Evolutionary conservation across 73 alveolate species (phyloP), one percentile per base, ranked within the genome.

Genomic region (Symbiodinium natans): DNA sequence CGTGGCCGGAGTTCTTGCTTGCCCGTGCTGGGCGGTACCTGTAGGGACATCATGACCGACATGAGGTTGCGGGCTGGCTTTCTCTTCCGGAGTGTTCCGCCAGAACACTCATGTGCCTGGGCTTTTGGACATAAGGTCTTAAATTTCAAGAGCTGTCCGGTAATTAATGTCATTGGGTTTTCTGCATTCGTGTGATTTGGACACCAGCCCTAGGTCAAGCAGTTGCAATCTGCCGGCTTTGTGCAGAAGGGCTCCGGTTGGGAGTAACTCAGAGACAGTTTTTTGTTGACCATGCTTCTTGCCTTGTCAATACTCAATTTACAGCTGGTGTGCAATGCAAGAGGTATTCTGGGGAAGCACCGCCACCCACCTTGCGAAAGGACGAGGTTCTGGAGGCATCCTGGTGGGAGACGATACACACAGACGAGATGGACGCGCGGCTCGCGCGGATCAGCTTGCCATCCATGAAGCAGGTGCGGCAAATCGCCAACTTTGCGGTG

Each of bases 371-470:
- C 38, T 27, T 63, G 31, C 36, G 33, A 23, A 63, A 73, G 86
- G 95, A 89, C 46, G 95, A 89, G 86, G 98, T 92, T 29, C 33
- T 92, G 59, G 98, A 92, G 86, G 90, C 98, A 40, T 92, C 98
- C 23, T 92, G 98, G 98, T 92, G 98, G 98, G 92, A 92, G 92
- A 74, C 88, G 43, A 33, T 92, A 11, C 98, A 92, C 42, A 92
- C 98, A 48, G 92, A 92, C 19, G 92, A 73, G 92, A 73, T 92
- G 98, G 98, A 92, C 33, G 82, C 75, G 0, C 98, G 98, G 21
- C 68, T 92, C 43, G 92, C 52, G 25, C 92, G 98, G 40, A 92
- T 92, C 90, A 71, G 82, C 75, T 36, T 92, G 98, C 98, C 98
- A 23, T 36, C 83, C 92, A 92, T 92, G 95, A 89, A 89, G 95